Conservation (phyloP, 2,329 filamentous ascomycete species). For the Talaromyces sp. region DNA sequence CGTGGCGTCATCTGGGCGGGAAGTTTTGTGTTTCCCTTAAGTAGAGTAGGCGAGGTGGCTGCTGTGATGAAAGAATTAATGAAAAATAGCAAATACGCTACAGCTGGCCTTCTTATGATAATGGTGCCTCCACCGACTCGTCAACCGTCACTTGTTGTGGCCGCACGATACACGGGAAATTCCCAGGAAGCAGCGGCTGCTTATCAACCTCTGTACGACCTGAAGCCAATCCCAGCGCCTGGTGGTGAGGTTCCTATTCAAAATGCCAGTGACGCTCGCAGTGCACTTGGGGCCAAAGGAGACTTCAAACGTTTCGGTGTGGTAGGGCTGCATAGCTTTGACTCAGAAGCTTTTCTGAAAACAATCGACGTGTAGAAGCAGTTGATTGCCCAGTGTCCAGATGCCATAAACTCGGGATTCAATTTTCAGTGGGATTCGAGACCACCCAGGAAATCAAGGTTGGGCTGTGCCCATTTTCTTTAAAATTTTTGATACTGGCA, state of each 20-base stretch:
- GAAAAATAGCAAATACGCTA: conserved; percentile 10
- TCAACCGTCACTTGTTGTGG: conserved; percentile 26
- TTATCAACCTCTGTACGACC: conserved; percentile 20
- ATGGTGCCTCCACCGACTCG: conserved; percentile 26
- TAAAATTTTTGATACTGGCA: conserved; percentile 2
- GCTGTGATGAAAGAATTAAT: conserved; percentile 8
- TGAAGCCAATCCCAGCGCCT: conserved; percentile 17
- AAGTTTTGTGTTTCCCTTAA: conserved; percentile 7
- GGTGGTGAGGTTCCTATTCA: conserved; percentile 10
- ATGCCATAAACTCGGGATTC: conserved; percentile 18
- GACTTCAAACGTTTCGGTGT: conserved; percentile 22
- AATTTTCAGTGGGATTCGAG: conserved; percentile 19
- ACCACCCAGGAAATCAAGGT: background rate
- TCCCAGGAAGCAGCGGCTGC: conserved; percentile 16
- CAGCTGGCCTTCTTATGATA: conserved; percentile 21
- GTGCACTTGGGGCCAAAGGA: conserved; percentile 19
- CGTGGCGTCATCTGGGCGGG: conserved; percentile 21
- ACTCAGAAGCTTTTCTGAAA: conserved; percentile 13
- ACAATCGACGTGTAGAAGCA: conserved; percentile 18
- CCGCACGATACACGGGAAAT: conserved; percentile 19
- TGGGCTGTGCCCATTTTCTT: background rate
- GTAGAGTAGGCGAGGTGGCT: background rate
- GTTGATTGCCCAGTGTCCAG: conserved; percentile 18
- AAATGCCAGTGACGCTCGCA: conserved; percentile 18
- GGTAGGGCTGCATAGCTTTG: conserved; percentile 23